Evolutionary conservation across 768 basidiomycete species (phyloP).

Genomic region (Pleurotus giganteus): DNA sequence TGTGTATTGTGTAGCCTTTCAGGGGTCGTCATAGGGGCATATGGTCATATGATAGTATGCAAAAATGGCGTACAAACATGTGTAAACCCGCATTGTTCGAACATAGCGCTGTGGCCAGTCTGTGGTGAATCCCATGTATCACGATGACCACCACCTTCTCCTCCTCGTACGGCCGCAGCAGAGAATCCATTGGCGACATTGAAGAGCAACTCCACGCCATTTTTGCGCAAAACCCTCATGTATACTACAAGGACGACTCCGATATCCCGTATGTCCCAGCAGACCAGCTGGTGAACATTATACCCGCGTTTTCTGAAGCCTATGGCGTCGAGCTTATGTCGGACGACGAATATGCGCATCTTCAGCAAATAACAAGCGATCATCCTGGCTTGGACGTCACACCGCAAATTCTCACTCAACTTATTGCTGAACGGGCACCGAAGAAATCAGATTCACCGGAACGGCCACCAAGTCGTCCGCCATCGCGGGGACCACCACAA

Average conservation of each 20-base stretch:
- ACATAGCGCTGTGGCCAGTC: not conserved
- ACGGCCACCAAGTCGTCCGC: constrained; percentile 43
- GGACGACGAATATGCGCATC: constrained; percentile 57
- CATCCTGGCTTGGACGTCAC: constrained; percentile 69
- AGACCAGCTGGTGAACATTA: constrained; percentile 66
- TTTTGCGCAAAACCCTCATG: constrained; percentile 61
- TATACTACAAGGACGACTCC: constrained; percentile 50
- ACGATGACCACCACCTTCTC: constrained; percentile 9
- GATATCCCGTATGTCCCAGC: constrained; percentile 69
- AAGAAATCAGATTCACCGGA: constrained; percentile 34
- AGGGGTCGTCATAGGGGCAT: not conserved
- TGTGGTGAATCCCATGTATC: constrained; percentile 1
- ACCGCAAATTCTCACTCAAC: constrained; percentile 58
- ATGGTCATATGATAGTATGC: constrained; percentile 5
- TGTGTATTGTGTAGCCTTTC: not conserved
- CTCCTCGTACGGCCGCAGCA: constrained; percentile 51
- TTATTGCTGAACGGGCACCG: constrained; percentile 62
- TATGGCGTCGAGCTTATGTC: constrained; percentile 66
- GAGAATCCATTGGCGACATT: constrained; percentile 71
- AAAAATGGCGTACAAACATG: constrained; percentile 4
- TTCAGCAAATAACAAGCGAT: constrained; percentile 52
- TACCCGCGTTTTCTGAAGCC: constrained; percentile 58
- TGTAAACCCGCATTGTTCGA: constrained; percentile 1
- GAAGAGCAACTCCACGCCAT: constrained; percentile 66
- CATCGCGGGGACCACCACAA: constrained; percentile 47